These are phyloP conservation scores for Candida dendrica DNA, from an alignment of 805 yeast genomes.

Conservation along the genomic window DNA sequence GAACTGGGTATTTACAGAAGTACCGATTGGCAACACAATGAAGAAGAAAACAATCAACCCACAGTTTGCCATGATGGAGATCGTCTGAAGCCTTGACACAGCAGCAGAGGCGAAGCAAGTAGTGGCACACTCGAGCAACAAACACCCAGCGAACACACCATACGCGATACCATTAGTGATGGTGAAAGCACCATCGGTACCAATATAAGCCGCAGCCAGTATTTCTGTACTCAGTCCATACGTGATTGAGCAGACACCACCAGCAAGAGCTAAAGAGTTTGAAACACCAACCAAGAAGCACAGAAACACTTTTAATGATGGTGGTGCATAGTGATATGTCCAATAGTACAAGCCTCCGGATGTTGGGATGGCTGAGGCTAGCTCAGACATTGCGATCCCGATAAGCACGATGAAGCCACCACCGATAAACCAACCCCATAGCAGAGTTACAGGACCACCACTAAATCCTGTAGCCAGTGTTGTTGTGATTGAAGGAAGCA, in stretches of 20 bases:
- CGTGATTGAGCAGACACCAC: constrained; percentile 56
- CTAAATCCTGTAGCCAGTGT: constrained; percentile 42
- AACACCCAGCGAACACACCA: constrained; percentile 56
- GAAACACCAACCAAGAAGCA: constrained; percentile 58
- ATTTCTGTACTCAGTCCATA: constrained; percentile 56
- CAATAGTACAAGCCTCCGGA: constrained; percentile 68
- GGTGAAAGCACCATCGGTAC: constrained; percentile 42
- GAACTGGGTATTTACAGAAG: constrained; percentile 30
- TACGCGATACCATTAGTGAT: constrained; percentile 46
- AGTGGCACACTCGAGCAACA: constrained; percentile 38
- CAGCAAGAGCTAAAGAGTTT: constrained; percentile 54
- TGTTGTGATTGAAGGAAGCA: constrained; percentile 59
- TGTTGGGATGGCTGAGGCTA: constrained; percentile 62
- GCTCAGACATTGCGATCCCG: constrained; percentile 55
- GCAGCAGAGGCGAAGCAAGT: constrained; percentile 48
- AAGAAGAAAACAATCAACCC: constrained; percentile 43
- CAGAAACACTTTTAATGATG: constrained; percentile 35
- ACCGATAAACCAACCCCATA: constrained; percentile 66
- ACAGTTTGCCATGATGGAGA: constrained; percentile 46
- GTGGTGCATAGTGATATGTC: constrained; percentile 58
- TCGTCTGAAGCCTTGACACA: constrained; percentile 48
- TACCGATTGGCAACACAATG: constrained; percentile 59
- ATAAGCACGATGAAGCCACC: constrained; percentile 43
- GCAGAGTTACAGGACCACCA: constrained; percentile 49
- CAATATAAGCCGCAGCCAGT: constrained; percentile 46